Percentiles rank a stretch among this genome's conserved stretches.
Conservation (phyloP, 2,329 filamentous ascomycete species). For the Nemania sp. region DNA sequence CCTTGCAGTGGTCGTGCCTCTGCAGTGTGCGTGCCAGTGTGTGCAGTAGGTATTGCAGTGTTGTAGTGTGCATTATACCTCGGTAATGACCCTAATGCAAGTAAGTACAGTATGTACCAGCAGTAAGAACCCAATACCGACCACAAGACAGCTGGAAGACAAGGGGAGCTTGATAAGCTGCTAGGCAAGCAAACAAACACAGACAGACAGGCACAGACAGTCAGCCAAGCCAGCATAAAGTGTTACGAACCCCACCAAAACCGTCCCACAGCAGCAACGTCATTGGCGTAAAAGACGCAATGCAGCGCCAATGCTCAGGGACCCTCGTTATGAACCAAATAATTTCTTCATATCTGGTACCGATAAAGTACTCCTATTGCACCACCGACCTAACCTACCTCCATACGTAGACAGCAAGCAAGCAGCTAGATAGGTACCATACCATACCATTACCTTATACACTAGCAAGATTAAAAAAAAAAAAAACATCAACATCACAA, state of each 20-base stretch:
- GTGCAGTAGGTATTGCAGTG: no score
- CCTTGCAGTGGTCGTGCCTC: no score
- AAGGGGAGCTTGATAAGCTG: no score
- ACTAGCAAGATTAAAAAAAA: neutral
- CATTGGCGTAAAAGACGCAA: constrained; percentile 32
- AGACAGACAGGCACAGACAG: no score
- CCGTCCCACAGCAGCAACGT: constrained; percentile 32
- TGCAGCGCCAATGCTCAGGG: neutral
- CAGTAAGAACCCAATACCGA: neutral
- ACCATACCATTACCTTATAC: no score
- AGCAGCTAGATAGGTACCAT: no score
- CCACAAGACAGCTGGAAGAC: neutral
- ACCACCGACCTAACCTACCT: neutral
- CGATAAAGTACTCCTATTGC: constrained; percentile 8
- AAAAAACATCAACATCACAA: constrained; percentile 16
- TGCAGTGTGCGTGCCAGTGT: no score
- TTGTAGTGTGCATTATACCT: no score
- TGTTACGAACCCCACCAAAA: constrained; percentile 20
- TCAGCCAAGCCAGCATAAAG: neutral
- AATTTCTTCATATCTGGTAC: constrained; percentile 19
- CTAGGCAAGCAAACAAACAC: neutral
- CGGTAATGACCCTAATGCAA: no score
- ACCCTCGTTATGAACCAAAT: constrained; percentile 17
- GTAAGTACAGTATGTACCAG: neutral
- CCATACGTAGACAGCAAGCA: no score